Evolutionary conservation across 2,329 filamentous ascomycete species (phyloP).

Genomic region (Aspergillus luchuensis): DNA sequence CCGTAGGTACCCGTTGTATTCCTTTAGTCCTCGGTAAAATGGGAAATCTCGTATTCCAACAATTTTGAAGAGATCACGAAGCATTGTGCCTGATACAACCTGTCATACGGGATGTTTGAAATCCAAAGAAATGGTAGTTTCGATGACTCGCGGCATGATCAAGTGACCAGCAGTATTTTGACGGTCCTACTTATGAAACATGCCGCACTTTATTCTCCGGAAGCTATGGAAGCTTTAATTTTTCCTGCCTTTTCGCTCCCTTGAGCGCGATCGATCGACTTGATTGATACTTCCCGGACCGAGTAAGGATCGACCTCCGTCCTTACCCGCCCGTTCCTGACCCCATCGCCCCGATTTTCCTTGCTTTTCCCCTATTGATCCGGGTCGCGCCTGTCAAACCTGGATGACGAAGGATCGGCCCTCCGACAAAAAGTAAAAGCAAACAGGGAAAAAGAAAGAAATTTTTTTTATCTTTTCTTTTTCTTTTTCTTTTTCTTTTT

Average conservation of each 20-base stretch:
- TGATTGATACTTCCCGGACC: not conserved
- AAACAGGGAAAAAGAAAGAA: not conserved
- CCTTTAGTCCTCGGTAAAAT: not conserved
- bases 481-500: fast-evolving
- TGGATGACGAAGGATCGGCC: not conserved
- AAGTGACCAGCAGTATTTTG: not conserved
- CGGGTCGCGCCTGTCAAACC: not conserved
- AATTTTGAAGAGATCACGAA: not conserved
- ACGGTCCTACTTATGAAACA: not conserved
- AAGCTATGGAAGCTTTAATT: not conserved
- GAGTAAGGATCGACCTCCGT: not conserved
- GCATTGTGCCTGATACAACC: not conserved
- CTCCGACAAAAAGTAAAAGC: not conserved
- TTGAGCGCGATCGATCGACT: not conserved
- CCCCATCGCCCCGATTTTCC: not conserved
- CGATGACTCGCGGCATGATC: not conserved
- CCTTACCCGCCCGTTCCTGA: not conserved
- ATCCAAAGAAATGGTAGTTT: not conserved
- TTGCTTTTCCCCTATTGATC: not conserved
- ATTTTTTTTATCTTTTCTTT: not conserved
- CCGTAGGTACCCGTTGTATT: not conserved
- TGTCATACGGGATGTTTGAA: not conserved
- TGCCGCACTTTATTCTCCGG: not conserved
- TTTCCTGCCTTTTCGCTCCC: not conserved
- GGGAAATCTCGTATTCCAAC: not conserved